Evolutionary conservation across 768 basidiomycete genomes (phyloP), one percentile per base, ranked within the genome.

Genomic region (Crucibulum laeve): DNA sequence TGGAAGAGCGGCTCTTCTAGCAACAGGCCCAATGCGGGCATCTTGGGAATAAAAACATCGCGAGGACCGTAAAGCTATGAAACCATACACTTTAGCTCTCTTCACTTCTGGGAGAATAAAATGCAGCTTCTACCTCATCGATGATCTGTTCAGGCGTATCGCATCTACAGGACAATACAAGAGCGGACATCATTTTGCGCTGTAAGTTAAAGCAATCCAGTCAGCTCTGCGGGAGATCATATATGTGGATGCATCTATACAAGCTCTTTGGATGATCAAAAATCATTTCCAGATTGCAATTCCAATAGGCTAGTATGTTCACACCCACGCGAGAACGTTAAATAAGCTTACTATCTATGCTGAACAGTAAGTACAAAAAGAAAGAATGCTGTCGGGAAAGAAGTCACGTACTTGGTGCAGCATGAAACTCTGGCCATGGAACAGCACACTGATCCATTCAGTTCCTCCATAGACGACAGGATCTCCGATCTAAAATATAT

Each of bases 361-460:
- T 25, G 36, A 1, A 25, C 23, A n/a, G 6, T 37, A 14, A 44
- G 7, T 21, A 34, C 36, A 33, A 45, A 21, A 17, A n/a, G 13
- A 45, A 24, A 39, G 11, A 13, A 25, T 26, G 1, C 32, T 17
- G 8, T 40, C 5, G 11, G 5, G 7, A 18, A 14, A 45, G 26
- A 40, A 35, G 7, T 5, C 36, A 36, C 74, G 42, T 54, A 93
- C 93, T 73, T 99, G 96, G 62, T 99, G 95, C 42, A 99, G 67
- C 96, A 99, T 98, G 63, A 99, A 99, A 54, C 91, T 93, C 63
- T 99, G 96, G 0, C 95, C 96, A 58, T 98, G 92, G 60, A 96
- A 87, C 47, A 87, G 70, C 15, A 98, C 83, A 35, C 87, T 87
- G 34, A 98, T 80, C 94, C 95, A 98, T 57, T 99, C 95, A 1